phyloP scores from a whole-genome alignment of 1,284 basidiomycete species.

The Tylopilus sp. region DNA sequence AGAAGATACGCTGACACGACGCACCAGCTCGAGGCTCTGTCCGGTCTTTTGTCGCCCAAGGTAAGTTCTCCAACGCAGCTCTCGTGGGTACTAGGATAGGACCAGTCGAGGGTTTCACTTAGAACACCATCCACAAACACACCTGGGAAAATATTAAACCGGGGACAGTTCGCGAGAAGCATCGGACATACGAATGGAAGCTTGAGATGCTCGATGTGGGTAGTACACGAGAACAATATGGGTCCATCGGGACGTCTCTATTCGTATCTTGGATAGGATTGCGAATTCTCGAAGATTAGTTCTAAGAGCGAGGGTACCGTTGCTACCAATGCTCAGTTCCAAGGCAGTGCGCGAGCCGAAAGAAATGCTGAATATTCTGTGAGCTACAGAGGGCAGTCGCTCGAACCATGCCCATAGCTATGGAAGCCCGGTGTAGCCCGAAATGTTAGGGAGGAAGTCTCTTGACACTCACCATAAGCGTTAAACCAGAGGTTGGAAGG shows the following conservation, averaged over 20 bases:
- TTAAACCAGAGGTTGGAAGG: slow-evolving; percentile 58
- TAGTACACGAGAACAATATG: slow-evolving; percentile 65
- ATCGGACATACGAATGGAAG: slow-evolving; percentile 55
- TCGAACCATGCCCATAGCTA: slow-evolving; percentile 72
- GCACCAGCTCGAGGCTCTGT: slow-evolving; percentile 59
- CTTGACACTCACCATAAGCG: slow-evolving; percentile 54
- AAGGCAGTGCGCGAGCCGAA: slow-evolving; percentile 38
- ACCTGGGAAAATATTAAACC: slow-evolving; percentile 38
- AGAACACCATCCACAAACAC: slow-evolving; percentile 70
- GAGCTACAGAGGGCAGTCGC: slow-evolving; percentile 44
- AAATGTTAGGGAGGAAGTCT: not conserved
- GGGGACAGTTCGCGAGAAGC: not conserved
- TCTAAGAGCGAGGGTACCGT: slow-evolving; percentile 54
- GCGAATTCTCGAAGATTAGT: slow-evolving; percentile 42
- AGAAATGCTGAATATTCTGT: slow-evolving; percentile 46
- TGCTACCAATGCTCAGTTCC: slow-evolving; percentile 46
- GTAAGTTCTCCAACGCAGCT: slow-evolving; percentile 40
- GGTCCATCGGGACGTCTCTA: slow-evolving; percentile 60
- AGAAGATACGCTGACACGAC: slow-evolving; percentile 65
- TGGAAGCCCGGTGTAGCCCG: not conserved
- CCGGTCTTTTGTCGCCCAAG: slow-evolving; percentile 48
- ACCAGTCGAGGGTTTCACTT: slow-evolving; percentile 56
- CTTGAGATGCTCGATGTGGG: slow-evolving; percentile 50
- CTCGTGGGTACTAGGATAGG: slow-evolving; percentile 47
- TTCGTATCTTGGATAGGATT: slow-evolving; percentile 43